A percentile compares a stretch with the other conserved stretches of the same genome.
These are phyloP conservation scores for Zychaea mexicana DNA, from an alignment of 371 early-diverging fungal species.

Conservation along the genomic window DNA sequence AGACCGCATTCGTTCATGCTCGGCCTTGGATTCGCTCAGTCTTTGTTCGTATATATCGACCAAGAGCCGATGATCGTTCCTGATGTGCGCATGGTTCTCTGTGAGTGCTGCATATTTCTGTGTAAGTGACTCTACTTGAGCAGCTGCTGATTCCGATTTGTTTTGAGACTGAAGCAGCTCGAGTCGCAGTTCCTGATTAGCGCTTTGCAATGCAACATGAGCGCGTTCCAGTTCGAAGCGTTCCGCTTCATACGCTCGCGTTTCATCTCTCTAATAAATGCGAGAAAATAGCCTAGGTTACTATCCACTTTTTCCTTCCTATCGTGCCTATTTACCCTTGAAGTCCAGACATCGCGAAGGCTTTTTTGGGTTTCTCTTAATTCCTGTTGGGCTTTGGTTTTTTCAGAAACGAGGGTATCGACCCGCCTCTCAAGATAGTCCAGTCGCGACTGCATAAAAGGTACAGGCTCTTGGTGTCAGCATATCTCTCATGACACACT, in stretches of 20 bases:
- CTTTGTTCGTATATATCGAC: background rate
- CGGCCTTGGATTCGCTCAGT: background rate
- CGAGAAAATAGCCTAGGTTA: background rate
- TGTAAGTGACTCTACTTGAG: background rate
- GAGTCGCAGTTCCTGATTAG: background rate
- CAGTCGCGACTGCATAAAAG: background rate
- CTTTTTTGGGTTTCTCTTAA: background rate
- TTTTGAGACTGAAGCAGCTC: background rate
- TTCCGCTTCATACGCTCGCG: too few species aligned
- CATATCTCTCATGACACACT: too few species aligned
- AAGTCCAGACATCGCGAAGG: background rate
- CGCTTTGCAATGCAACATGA: background rate
- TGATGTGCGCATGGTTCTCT: background rate
- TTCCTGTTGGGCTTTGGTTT: background rate
- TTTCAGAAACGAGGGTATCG: background rate
- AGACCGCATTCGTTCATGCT: background rate
- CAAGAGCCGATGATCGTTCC: background rate
- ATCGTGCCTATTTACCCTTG: background rate
- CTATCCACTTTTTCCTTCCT: background rate
- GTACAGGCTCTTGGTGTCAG: too few species aligned
- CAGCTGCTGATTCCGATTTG: background rate
- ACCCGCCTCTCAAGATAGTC: background rate
- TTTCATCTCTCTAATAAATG: background rate
- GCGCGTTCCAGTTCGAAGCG: background rate
- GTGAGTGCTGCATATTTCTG: background rate